Base-by-base conservation (phyloP, 768 basidiomycete species). In the Gloeostereum incarnatum region DNA sequence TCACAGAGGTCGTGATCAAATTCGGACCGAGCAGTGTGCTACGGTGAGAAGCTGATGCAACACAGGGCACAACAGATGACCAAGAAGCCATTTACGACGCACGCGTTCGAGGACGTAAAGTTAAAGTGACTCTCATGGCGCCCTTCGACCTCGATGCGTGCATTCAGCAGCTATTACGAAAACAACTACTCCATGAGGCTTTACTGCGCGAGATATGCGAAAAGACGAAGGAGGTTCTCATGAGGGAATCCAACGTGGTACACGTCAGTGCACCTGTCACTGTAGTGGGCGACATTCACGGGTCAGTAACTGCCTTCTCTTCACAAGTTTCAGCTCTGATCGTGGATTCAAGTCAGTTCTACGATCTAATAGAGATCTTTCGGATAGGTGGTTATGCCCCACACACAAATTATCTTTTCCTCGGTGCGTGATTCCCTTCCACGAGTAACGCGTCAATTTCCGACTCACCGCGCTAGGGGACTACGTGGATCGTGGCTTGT, bases 311-410 rank as follows among this genome's bases (percentile, higher is more conserved):
- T 44, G 25, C 39, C 29, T 38, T 34, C 2, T 36, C 42, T 40
- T 23, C 30, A 21, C 16, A 34, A 35, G 31, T 36, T 41, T 39
- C 41, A 40, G 44, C 45, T 47, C 49, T 65, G 49, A 69, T 60
- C 53, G 49, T 50, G n/a, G 49, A 49, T 52, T 60, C 60, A 77
- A 96, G 94, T 43, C 94, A 99, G 74, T 99, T 99, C 63, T 94
- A 98, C 66, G 94, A 99, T 68, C 74, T 99, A 50, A 87, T 98
- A 59, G 94, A 99, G 61, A 97, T 97, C 56, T 99, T 99, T 54
- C 79, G 93, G 35, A 98, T 99, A 77, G 94, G 96, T 41, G 94
- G 94, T 26, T 89, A 88, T 52, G 89, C 90, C 2, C 94, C 94
- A 2, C 71, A 94, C 53, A 99, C 94, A 26, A 99, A 99, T 60